Evolutionary conservation across 768 basidiomycete genomes (phyloP), one percentile per base, ranked within the genome.

Genomic region (Galerina marginata): DNA sequence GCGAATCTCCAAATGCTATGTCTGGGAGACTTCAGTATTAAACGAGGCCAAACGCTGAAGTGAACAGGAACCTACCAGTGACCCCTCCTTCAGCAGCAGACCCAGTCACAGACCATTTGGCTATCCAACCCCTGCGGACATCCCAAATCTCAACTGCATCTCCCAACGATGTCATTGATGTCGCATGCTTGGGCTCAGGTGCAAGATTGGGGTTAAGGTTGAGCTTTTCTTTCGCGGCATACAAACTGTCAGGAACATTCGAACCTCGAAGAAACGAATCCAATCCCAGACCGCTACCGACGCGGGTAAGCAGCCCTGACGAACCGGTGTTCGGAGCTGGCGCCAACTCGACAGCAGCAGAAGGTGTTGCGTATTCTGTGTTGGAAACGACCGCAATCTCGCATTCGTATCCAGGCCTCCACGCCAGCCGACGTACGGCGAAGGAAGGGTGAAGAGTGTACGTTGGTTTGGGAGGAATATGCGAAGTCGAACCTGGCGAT

Each of bases 101-200:
- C 12, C 87, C 85, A 20, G 79, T 81, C 10, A 93, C 83, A 2
- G 84, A 82, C 90, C 93, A 95, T 74, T 95, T 95, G 5, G 90
- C 88, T 50, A 94, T 81, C 84, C 89, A 92, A 0, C 85, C 83
- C 48, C 93, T 79, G 55, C 93, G 80, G 1, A 91, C 90, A 70
- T 95, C 93, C 93, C 93, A 95, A 23, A 95, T 88, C 66, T 94
- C 92, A 33, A 93, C 80, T 0, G 86, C 76, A 67, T 92, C 89
- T 2, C 86, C 84, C 26, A 69, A 63, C 2, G 60, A 51, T 5
- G 54, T 43, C 14, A 45, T 33, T 14, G 59, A 44, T 23, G 49
- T 47, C 4, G 64, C 25, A 10, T 45, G 43, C 36, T 68, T 61
- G 65, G 71, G 60, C 60, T 77, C 69, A 10, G 51, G 4, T 55